These are phyloP conservation scores for Leccinum fallax DNA, from an alignment of 1,284 basidiomycete genomes.

Conservation along the genomic window DNA sequence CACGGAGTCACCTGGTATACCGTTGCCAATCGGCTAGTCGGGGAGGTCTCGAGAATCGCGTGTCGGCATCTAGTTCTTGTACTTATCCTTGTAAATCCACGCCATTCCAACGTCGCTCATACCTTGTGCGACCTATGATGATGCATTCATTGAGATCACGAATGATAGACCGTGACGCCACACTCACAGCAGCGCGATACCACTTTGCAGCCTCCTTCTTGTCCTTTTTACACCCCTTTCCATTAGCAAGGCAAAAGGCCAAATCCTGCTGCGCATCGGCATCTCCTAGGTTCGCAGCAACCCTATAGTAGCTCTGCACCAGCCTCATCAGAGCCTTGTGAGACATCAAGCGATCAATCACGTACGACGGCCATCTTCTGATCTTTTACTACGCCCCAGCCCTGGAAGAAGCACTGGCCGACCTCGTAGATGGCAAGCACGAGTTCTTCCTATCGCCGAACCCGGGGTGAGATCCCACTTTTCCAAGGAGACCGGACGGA, in stretches of 20 bases:
- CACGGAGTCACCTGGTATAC: constrained; percentile 16
- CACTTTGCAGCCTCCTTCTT: constrained; percentile 85
- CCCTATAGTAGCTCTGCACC: constrained; percentile 77
- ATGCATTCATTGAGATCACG: constrained; percentile 1
- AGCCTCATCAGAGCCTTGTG: constrained; percentile 4
- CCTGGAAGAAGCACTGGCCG: constrained; percentile 89
- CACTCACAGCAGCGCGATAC: constrained; percentile 81
- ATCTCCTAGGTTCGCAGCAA: constrained; percentile 85
- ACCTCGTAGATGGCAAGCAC: constrained; percentile 91
- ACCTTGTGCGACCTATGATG: constrained; percentile 67
- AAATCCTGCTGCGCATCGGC: constrained; percentile 85
- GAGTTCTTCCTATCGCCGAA: constrained; percentile 61
- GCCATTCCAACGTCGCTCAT: constrained; percentile 79
- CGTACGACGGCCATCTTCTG: constrained; percentile 82
- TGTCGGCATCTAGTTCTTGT: constrained; percentile 24
- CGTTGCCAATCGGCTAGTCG: not conserved
- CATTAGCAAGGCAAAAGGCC: constrained; percentile 83
- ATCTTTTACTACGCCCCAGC: constrained; percentile 87
- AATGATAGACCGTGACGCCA: not conserved
- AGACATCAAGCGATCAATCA: constrained; percentile 22
- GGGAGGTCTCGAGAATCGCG: not conserved
- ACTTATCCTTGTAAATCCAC: constrained; percentile 89
- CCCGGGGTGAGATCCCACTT: constrained; percentile 1
- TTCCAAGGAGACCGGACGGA: not conserved
- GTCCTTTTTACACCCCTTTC: constrained; percentile 89